Base-by-base conservation (phyloP, 345 rosid genomes). In the Erodium maritimum region DNA sequence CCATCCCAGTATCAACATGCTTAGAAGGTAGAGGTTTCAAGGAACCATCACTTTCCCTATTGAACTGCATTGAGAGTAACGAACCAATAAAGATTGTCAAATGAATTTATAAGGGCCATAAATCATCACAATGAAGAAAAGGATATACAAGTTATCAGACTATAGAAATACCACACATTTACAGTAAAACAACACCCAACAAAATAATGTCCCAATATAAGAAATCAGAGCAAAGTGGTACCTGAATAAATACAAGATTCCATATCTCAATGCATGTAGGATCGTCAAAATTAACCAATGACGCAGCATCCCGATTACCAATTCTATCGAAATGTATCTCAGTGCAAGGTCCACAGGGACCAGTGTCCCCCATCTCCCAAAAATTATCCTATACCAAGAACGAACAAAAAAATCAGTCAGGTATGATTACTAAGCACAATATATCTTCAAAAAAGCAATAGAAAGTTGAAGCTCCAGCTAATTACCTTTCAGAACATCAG, bases 331-430 rank as follows among this genome's bases (percentile, higher is more conserved):
- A 93, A 77, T 89, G 96, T 58, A 93, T 93, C 75, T 90, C 99
- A 5, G 96, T 93, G 71, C 99, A 93, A 70, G 99, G 99, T 55
- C 97, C 97, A 65, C 97, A 89, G 16, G 97, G 99, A 75, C 97
- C 97, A 20, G 95, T 85, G 70, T 93, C 99, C 17, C 99, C 99
- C 97, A 93, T 90, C 83, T 89, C 97, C 97, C 99, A 93, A 66
- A 90, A 93, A 68, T 93, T 93, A 73, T 93, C 99, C 97, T 91
- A 62, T 54, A 23, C 14, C 22, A 50, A 62, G 21, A 48, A 24
- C 46, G 59, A 60, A 5, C 66, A n/a, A 22, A 14, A 65, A 67
- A 61, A 60, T 0, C 46, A 58, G 53, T 42, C 17, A 42, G 48
- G 17, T 42, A 14, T 0, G 12, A 42, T 42, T 3, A 14, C 12